phyloP scores from a whole-genome alignment of 1,284 basidiomycete genomes.

The Cryptococcus floricola region DNA sequence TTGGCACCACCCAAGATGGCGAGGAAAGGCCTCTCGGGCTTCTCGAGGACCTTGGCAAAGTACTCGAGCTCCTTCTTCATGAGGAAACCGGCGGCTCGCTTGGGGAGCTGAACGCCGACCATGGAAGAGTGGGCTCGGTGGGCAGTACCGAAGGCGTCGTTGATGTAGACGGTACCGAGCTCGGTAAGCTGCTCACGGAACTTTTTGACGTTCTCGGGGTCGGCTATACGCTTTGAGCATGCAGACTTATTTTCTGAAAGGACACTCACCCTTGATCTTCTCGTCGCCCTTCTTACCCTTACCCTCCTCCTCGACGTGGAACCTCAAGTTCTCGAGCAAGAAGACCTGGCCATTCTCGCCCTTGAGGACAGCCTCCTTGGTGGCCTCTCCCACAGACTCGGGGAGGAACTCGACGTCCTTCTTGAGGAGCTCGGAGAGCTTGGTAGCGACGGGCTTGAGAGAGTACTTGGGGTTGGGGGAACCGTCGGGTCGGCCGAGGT shows the following conservation, averaged over 20 bases:
- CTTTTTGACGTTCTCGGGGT: conserved; percentile 71
- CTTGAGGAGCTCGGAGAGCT: conserved; percentile 66
- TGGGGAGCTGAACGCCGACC: conserved; percentile 92
- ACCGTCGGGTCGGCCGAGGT: conserved; percentile 95
- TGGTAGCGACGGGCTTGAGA: conserved; percentile 72
- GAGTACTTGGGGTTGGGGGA: conserved; percentile 86
- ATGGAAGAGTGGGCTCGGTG: conserved; percentile 98
- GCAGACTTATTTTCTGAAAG: not conserved
- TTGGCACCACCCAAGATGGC: conserved; percentile 98
- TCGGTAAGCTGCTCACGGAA: conserved; percentile 85
- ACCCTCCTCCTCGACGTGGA: conserved; percentile 98
- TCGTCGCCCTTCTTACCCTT: conserved; percentile 83
- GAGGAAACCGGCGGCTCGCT: conserved; percentile 91
- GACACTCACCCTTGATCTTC: conserved; percentile 66
- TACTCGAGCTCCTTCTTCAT: conserved; percentile 99
- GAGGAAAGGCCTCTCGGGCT: conserved; percentile 91
- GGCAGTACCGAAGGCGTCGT: conserved; percentile 98
- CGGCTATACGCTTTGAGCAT: conserved; percentile 54
- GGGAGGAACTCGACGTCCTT: conserved; percentile 75
- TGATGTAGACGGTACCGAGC: conserved; percentile 95
- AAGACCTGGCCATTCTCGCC: conserved; percentile 76
- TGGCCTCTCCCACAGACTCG: conserved; percentile 82
- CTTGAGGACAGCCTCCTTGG: conserved; percentile 70
- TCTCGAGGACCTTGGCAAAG: conserved; percentile 96
- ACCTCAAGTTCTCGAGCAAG: conserved; percentile 95